phyloP scores from a whole-genome alignment of 441 rosid species.

The Theobroma grandiflorum region DNA sequence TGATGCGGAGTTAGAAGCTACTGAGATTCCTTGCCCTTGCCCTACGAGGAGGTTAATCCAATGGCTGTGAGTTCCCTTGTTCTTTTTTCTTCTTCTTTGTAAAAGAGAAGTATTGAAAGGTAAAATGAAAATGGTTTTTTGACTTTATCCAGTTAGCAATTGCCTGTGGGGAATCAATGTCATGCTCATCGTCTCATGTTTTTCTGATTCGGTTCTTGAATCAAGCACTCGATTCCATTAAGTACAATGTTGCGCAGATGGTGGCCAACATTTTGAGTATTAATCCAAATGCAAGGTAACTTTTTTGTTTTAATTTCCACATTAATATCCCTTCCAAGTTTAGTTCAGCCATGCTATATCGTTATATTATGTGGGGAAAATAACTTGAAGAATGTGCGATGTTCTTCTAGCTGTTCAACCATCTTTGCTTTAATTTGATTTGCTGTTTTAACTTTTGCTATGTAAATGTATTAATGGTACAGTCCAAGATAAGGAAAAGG shows the following conservation, averaged over 20 bases:
- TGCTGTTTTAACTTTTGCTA: no score
- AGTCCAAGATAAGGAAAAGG: no score
- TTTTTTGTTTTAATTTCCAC: no score
- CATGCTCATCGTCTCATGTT: slow-evolving; percentile 35
- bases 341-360: no score
- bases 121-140: no score
- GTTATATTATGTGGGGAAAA: no score
- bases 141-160: slow-evolving; percentile 42
- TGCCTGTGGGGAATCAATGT: slow-evolving; percentile 51
- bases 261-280: slow-evolving; percentile 37
- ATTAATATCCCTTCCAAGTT: no score
- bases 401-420: no score
- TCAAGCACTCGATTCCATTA: slow-evolving; percentile 52
- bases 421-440: no score
- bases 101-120: no score
- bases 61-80: slow-evolving; percentile 22
- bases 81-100: not conserved
- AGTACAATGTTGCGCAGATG: slow-evolving; percentile 46
- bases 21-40: not conserved
- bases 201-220: slow-evolving; percentile 46
- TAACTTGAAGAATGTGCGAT: no score
- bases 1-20: not conserved
- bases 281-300: slow-evolving; percentile 45
- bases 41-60: not conserved
- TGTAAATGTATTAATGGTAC: no score